Conservation (phyloP, 1,284 basidiomycete genomes). For the Apiotrichum gamsii region DNA sequence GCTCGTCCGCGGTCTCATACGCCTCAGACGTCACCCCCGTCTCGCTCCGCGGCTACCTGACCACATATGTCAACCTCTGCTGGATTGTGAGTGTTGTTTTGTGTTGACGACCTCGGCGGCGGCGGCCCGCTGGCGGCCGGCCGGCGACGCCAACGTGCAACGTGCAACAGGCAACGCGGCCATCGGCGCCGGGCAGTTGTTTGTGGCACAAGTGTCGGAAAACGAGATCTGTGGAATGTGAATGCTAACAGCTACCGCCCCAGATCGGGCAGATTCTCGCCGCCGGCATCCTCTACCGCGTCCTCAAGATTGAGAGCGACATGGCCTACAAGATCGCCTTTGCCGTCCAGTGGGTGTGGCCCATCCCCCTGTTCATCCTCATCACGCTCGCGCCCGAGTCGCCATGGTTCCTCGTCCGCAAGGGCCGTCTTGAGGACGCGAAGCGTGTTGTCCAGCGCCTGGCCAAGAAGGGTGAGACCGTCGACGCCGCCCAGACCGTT, state of each 20-base stretch:
- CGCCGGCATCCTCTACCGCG: slow-evolving; percentile 5
- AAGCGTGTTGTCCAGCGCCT: slow-evolving; percentile 19
- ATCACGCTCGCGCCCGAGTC: slow-evolving; percentile 28
- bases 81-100: no score
- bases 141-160: no score
- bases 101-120: no score
- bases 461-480: slow-evolving; percentile 7
- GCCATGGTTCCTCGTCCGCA: slow-evolving; percentile 34
- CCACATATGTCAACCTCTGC: slow-evolving; percentile 44
- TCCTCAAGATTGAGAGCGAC: slow-evolving; percentile 6
- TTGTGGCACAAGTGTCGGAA: no score
- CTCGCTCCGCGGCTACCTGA: slow-evolving; percentile 37
- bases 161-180: no score
- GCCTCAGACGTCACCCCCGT: slow-evolving; percentile 44
- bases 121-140: no score
- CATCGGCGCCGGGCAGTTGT: no score
- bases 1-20: slow-evolving; percentile 26
- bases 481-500: slow-evolving; percentile 31
- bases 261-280: slow-evolving; percentile 35
- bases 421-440: slow-evolving; percentile 27
- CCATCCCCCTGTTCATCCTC: slow-evolving; percentile 24
- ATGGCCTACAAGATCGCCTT: slow-evolving; percentile 45
- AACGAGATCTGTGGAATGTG: no score
- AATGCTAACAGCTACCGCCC: no score
- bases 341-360: slow-evolving; percentile 48